Base-by-base conservation (phyloP, 139 green algal species). In the Auxenochlorella protothecoides region DNA sequence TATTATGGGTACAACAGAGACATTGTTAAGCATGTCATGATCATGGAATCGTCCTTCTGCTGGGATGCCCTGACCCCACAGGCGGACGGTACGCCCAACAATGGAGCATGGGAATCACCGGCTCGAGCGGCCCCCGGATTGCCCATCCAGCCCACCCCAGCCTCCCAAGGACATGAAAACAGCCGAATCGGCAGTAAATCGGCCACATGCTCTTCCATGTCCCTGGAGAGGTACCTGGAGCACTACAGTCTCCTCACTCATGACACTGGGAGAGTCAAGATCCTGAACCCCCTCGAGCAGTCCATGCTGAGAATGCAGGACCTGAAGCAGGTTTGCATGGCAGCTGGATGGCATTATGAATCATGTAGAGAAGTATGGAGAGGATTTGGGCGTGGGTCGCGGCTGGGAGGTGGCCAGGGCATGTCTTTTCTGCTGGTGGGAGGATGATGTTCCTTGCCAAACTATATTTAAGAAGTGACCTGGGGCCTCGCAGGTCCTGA, bases 191-290 rank as follows among this genome's bases (percentile, higher is more conserved):
- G 54, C 57, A 62, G 10, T 15, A 10, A 62, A 11, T 2, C 55
- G 5, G 55, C 55, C 6, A 11, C 55, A 63, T 54, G 27, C 54
- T 57, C 9, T 27, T 66, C 71, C 4, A 51, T 76, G 3, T 62
- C 72, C 15, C 66, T 76, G 72, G 72, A 76, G 59, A 51, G n/a
- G 0, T 76, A 76, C 51, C 56, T 71, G 27, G 72, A 76, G 13
- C 61, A 68, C 51, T 56, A 15, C 14, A 51, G 67, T 14, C 56
- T 71, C 52, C 63, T 78, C 5, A 70, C 67, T 56, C 67, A 73
- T 55, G 63, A 56, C 76, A 73, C 13, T n/a, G 65, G 76, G 3
- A 14, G 53, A n/a, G 56, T 76, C 56, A 62, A 73, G 54, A 6
- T 7, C 8, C 59, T 77, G 14, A 59, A 10, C 0, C 65, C 69